Percentiles rank a stretch among this genome's conserved stretches.
Evolutionary conservation across 2,329 filamentous ascomycete genomes (phyloP).

Genomic region (Chaetomiaceae sp.): DNA sequence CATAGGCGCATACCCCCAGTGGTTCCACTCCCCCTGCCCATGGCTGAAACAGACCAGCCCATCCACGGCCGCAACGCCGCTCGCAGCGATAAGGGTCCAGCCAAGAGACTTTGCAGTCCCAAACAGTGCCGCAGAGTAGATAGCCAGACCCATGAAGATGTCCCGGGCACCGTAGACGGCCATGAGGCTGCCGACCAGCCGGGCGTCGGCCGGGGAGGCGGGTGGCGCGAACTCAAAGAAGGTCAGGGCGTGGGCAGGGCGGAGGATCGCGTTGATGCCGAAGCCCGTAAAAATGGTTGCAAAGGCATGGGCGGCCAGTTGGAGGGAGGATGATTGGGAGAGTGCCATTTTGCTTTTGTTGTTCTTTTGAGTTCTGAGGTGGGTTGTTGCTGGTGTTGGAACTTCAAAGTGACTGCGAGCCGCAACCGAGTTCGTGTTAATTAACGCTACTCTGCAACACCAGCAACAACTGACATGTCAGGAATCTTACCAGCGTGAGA

Average conservation of each 20-base stretch:
- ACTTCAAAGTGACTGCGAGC: too few species aligned
- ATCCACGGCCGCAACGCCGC: conserved; percentile 41
- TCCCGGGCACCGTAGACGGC: conserved; percentile 45
- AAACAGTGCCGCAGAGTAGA: conserved; percentile 34
- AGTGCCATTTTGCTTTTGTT: conserved; percentile 4
- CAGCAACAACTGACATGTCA: too few species aligned
- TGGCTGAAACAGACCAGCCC: conserved; percentile 37
- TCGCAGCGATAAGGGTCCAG: conserved; percentile 38
- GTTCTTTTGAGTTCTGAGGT: too few species aligned
- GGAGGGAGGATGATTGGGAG: neutral
- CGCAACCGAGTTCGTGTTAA: too few species aligned
- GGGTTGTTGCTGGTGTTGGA: too few species aligned
- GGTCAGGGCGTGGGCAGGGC: conserved; percentile 31
- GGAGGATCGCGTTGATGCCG: conserved; percentile 37
- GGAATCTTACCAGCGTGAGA: too few species aligned
- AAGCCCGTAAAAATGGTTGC: conserved; percentile 30
- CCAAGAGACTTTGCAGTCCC: conserved; percentile 39
- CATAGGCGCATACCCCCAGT: conserved; percentile 44
- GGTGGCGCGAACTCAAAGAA: conserved; percentile 36
- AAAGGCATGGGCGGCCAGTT: conserved; percentile 16
- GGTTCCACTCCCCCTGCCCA: conserved; percentile 42
- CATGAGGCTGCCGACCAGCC: conserved; percentile 41
- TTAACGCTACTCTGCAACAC: too few species aligned
- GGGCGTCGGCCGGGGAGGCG: conserved; percentile 29
- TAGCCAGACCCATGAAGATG: conserved; percentile 43